Evolutionary conservation across 768 basidiomycete genomes (phyloP).

Genomic region (Psilocybe subaeruginosa): DNA sequence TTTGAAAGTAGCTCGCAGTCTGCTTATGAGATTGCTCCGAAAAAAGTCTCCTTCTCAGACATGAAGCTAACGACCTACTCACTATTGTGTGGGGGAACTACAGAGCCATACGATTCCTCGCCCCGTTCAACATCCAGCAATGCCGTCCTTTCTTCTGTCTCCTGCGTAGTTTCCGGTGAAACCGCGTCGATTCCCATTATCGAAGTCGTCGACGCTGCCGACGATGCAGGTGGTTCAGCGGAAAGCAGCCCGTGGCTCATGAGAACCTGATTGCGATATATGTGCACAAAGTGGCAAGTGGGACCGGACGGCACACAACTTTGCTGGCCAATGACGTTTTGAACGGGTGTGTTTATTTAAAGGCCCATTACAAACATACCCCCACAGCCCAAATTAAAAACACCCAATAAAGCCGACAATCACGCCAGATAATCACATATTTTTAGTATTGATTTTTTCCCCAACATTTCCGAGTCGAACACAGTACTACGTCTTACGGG

Average conservation of each 20-base stretch:
- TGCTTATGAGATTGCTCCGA: neutral
- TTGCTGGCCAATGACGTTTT: too few species aligned
- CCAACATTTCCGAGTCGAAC: too few species aligned
- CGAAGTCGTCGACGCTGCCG: slow-evolving; percentile 31
- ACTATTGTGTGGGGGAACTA: slow-evolving; percentile 26
- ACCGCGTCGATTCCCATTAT: slow-evolving; percentile 39
- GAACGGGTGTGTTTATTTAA: too few species aligned
- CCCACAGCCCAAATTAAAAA: too few species aligned
- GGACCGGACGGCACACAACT: too few species aligned
- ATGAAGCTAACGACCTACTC: slow-evolving; percentile 2
- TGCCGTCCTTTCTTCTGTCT: slow-evolving; percentile 33
- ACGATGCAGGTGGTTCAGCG: slow-evolving; percentile 11
- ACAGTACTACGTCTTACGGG: too few species aligned
- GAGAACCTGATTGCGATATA: neutral
- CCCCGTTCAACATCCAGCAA: slow-evolving; percentile 33
- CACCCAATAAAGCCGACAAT: too few species aligned
- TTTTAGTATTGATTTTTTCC: too few species aligned
- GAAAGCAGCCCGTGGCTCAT: neutral
- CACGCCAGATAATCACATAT: too few species aligned
- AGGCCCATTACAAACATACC: too few species aligned
- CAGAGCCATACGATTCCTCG: slow-evolving; percentile 29
- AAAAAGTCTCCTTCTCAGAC: neutral
- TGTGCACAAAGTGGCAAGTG: too few species aligned
- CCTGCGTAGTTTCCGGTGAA: slow-evolving; percentile 8
- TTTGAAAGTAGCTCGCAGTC: neutral